Evolutionary conservation across 176 grass and related monocot species (phyloP).

Genomic region (Eleusine indica): DNA sequence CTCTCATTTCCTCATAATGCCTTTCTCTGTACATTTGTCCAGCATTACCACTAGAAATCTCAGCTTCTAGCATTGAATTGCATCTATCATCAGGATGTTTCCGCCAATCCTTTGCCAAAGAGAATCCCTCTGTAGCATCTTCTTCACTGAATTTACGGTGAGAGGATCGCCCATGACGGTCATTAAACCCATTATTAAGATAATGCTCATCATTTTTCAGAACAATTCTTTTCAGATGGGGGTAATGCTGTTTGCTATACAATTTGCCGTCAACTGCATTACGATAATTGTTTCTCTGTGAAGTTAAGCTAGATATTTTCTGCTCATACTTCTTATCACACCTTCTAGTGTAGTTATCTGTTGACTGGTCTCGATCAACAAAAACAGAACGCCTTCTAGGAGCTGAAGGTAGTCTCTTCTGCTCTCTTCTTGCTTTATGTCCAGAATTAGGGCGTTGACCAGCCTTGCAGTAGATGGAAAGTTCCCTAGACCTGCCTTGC

Average conservation of each 20-base stretch:
- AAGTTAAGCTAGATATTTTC: constrained; percentile 47
- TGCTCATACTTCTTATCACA: constrained; percentile 33
- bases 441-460: constrained; percentile 1
- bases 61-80: constrained; percentile 43
- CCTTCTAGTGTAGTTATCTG: constrained; percentile 38
- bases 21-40: constrained; percentile 38
- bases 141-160: constrained; percentile 40
- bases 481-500: not conserved
- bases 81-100: constrained; percentile 11
- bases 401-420: constrained; percentile 23
- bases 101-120: constrained; percentile 35
- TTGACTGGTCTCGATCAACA: constrained; percentile 39
- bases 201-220: constrained; percentile 28
- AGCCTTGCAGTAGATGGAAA: constrained; percentile 22
- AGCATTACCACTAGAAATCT: constrained; percentile 35
- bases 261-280: constrained; percentile 28
- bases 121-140: constrained; percentile 25
- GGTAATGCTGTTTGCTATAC: constrained; percentile 30
- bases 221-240: constrained; percentile 23
- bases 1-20: constrained; percentile 41
- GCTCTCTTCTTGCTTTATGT: constrained; percentile 40
- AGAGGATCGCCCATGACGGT: constrained; percentile 17
- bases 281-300: constrained; percentile 23
- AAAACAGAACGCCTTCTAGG: constrained; percentile 27
- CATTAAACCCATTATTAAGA: constrained; percentile 24